Percentiles rank a stretch among this genome's conserved stretches.
phyloP scores from a whole-genome alignment of 805 yeast genomes.

The Lipomyces yamanashiensis region DNA sequence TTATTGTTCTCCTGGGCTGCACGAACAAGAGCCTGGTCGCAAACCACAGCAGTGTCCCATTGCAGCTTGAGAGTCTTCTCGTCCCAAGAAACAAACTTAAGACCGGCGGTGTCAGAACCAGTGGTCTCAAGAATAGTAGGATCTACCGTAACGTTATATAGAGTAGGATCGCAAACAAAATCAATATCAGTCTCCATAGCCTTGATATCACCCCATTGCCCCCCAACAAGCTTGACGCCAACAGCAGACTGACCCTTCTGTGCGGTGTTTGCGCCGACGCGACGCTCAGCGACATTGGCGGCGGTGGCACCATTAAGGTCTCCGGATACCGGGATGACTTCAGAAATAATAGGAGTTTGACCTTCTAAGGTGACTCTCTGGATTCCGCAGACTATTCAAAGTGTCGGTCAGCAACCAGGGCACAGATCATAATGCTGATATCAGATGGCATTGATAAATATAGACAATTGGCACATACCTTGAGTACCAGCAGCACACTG shows the following conservation, averaged over 20 bases:
- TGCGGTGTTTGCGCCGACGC: constrained; percentile 6
- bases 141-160: constrained; percentile 33
- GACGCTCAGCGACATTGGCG: constrained; percentile 53
- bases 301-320: constrained; percentile 43
- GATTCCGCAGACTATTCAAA: constrained; percentile 65
- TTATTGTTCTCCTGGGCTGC: constrained; percentile 37
- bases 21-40: constrained; percentile 43
- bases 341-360: constrained; percentile 54
- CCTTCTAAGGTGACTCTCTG: constrained; percentile 60
- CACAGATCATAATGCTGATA: neutral
- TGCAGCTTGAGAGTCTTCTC: constrained; percentile 43
- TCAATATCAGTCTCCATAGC: constrained; percentile 45
- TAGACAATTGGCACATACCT: constrained; percentile 20
- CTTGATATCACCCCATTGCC: constrained; percentile 70
- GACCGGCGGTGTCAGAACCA: constrained; percentile 30
- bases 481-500: constrained; percentile 74
- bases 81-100: constrained; percentile 41
- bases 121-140: constrained; percentile 37
- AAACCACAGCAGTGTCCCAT: constrained; percentile 52
- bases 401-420: neutral
- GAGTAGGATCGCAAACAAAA: constrained; percentile 43
- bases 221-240: constrained; percentile 53
- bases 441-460: neutral
- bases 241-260: constrained; percentile 24
- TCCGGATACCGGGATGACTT: constrained; percentile 58